A percentile compares a stretch with the other conserved stretches of the same genome.
These are phyloP conservation scores for Aspergillus sclerotioniger DNA, from an alignment of 495 filamentous ascomycete genomes.

Conservation along the genomic window DNA sequence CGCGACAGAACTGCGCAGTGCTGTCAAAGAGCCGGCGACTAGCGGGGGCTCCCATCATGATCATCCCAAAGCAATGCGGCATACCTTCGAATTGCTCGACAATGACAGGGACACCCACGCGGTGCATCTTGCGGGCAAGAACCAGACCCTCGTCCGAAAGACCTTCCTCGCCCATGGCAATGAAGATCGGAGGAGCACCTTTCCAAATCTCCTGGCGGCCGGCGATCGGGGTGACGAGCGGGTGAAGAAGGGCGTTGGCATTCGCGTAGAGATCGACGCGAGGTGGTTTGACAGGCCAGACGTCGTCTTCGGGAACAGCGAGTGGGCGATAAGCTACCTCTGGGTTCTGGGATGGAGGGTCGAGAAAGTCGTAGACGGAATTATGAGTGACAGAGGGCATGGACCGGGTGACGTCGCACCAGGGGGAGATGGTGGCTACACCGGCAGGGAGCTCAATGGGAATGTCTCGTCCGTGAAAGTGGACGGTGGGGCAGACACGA, in stretches of 20 bases:
- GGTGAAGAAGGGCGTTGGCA: conserved; percentile 63
- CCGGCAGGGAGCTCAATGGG: conserved; percentile 68
- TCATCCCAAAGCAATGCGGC: conserved; percentile 79
- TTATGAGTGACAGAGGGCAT: conserved; percentile 68
- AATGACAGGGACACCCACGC: conserved; percentile 61
- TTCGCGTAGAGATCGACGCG: conserved; percentile 68
- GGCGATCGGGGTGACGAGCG: conserved; percentile 69
- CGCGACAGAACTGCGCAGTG: conserved; percentile 55
- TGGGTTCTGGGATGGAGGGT: conserved; percentile 41
- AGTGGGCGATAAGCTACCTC: conserved; percentile 22
- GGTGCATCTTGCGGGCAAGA: conserved; percentile 56
- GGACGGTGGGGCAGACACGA: conserved; percentile 48
- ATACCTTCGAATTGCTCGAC: conserved; percentile 81
- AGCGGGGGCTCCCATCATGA: conserved; percentile 54
- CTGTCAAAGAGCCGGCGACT: conserved; percentile 52
- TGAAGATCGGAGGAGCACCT: conserved; percentile 65
- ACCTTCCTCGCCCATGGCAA: conserved; percentile 76
- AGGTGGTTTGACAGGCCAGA: conserved; percentile 73
- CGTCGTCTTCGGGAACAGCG: conserved; percentile 47
- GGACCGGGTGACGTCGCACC: conserved; percentile 73
- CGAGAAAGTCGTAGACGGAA: conserved; percentile 72
- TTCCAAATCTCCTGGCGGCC: conserved; percentile 59
- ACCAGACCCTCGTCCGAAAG: conserved; percentile 70
- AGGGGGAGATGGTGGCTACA: conserved; percentile 63
- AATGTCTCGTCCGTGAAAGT: conserved; percentile 64